Base-by-base conservation (phyloP, 257 asterid genomes). In the Petunia axillaris region DNA sequence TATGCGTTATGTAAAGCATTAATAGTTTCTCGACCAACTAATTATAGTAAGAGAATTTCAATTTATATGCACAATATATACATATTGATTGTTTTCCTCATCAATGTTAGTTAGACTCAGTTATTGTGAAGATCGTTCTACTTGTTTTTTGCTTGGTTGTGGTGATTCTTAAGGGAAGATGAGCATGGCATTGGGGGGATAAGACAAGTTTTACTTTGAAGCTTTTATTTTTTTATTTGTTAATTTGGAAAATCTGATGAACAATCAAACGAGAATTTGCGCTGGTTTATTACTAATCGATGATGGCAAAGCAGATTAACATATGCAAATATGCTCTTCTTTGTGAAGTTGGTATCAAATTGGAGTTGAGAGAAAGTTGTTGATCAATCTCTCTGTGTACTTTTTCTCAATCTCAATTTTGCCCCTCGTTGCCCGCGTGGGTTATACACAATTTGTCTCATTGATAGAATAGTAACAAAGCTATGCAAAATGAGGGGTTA, bases 51-150 rank as follows among this genome's bases (percentile, higher is more conserved):
- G 35, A 48, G 60, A 43, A 48, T 16, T 48, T 11, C 77, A 5
- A 71, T 71, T 48, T 71, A 50, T 71, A 54, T 35, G 6, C 60
- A 48, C 60, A 35, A 71, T 71, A 71, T 35, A 35, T 48, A 48
- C 35, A 1, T 71, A 71, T 71, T 6, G 35, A 48, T 16, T 50
- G 62, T 11, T 35, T 60, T 46, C 77, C 44, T 48, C 10, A 35
- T 71, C 35, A 50, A 71, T 71, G 44, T 71, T 73, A 35, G 44
- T 35, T 25, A 71, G 10, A 71, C 35, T 71, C 77, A 73, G 77
- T 35, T 73, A 35, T 50, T 50, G 62, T 50, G 62, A 7, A 50
- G 60, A 11, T 13, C 6, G 44, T 50, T 71, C 44, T 48, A 44
- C 46, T 73, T 73, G 39, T 73, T 11, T 73, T 25, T 62, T 71